Evolutionary conservation across 768 basidiomycete species (phyloP), one percentile per base, ranked within the genome.

Genomic region (Neoboletus magnificus): DNA sequence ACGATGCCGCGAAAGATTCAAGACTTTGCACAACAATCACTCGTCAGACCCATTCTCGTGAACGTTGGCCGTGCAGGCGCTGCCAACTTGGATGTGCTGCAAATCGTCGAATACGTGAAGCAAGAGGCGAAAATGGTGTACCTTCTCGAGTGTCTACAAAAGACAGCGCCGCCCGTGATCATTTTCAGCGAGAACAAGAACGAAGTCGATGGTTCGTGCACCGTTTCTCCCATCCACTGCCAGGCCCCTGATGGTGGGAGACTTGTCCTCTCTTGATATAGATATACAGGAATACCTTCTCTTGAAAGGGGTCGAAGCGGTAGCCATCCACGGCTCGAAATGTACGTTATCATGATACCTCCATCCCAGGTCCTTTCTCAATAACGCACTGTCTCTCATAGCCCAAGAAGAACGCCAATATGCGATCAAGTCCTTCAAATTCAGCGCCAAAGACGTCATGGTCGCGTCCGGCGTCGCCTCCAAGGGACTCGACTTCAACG

Each of bases 81-180:
- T 22, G 97, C 97, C 40, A 96, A 95, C 71, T 73, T 99, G 70
- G 96, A 98, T 67, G 93, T 99, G 3, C 79, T 98, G 29, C 93
- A 94, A 67, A 90, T 98, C 30, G 92, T 98, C 22, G 97, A 99
- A 75, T 98, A 97, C 64, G 97, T 99, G 64, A 99, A 99, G 74
- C 94, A 97, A 69, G 97, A 98, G 73, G 97, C 97, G 0, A 99
- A 99, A 74, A 98, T 98, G 97, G 95, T 99, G 1, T 99, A 98
- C 71, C 81, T 98, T 16, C 78, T 99, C 45, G 97, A 99, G 72
- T 98, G 95, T 70, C 73, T 99, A 58, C 97, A 98, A 70, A 99
- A 98, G 76, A 99, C 97, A 0, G 88, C 97, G 1, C 97, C 97
- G 8, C 97, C 97, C 2, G 94, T 96, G 47, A 97, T 98, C 72